These are phyloP conservation scores for Yamadazyma friedrichii DNA, from an alignment of 1,139 yeast genomes.

Conservation along the genomic window DNA sequence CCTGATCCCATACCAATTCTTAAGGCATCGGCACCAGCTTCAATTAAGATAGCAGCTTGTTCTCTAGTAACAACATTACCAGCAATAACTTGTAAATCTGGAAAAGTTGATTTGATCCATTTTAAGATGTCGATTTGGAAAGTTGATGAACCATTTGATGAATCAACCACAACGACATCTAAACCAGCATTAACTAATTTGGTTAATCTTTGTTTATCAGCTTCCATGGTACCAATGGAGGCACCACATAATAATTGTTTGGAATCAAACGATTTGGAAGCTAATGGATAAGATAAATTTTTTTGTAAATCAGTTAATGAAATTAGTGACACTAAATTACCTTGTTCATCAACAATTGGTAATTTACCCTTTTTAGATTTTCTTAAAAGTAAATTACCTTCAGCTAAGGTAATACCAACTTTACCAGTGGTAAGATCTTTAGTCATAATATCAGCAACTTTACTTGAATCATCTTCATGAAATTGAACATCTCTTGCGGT, in stretches of 20 bases:
- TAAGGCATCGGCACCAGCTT: constrained; percentile 96
- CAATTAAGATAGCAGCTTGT: constrained; percentile 94
- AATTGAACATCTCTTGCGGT: constrained; percentile 98
- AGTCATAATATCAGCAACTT: constrained; percentile 84
- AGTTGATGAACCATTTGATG: constrained; percentile 95
- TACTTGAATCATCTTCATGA: constrained; percentile 67
- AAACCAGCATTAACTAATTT: constrained; percentile 94
- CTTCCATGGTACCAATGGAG: constrained; percentile 90
- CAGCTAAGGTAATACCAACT: constrained; percentile 74
- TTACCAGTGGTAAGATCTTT: constrained; percentile 80
- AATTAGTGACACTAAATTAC: constrained; percentile 80
- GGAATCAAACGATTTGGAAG: constrained; percentile 88
- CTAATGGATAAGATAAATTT: constrained; percentile 90
- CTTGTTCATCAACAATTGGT: constrained; percentile 80
- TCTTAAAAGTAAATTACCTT: constrained; percentile 90
- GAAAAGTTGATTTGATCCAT: constrained; percentile 82
- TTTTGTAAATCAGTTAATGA: constrained; percentile 97
- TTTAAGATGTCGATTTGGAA: constrained; percentile 92
- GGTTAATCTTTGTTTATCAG: constrained; percentile 81
- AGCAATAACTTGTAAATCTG: constrained; percentile 85
- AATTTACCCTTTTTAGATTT: constrained; percentile 95
- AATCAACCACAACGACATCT: constrained; percentile 93
- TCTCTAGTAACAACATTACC: constrained; percentile 99
- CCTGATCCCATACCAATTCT: constrained; percentile 99
- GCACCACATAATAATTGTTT: constrained; percentile 99